phyloP scores from a whole-genome alignment of 1,284 basidiomycete species.

The Ustilago xerochloae region DNA sequence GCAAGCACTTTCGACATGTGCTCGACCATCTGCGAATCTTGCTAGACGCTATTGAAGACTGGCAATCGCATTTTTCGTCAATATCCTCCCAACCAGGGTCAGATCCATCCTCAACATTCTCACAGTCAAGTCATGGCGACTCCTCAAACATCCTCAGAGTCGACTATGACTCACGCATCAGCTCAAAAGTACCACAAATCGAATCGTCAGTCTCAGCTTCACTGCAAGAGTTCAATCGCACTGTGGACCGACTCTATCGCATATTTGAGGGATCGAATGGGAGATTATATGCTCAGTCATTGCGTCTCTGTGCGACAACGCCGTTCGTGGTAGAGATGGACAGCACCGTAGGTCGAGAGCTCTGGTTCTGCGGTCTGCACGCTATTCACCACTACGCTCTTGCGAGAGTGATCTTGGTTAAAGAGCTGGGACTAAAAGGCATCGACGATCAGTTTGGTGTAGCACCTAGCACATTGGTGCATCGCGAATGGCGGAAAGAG shows the following conservation, averaged over 20 bases:
- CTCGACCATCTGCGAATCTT: constrained; percentile 58
- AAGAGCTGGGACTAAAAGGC: constrained; percentile 49
- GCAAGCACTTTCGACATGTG: constrained; percentile 60
- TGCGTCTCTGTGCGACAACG: constrained; percentile 57
- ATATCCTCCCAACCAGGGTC: not conserved
- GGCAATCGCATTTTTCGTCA: constrained; percentile 3
- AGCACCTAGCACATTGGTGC: constrained; percentile 60
- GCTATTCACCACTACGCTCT: constrained; percentile 65
- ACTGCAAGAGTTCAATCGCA: constrained; percentile 46
- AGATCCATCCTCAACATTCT: not conserved
- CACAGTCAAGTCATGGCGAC: not conserved
- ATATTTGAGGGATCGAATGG: constrained; percentile 40
- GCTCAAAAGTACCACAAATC: constrained; percentile 29
- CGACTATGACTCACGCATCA: constrained; percentile 57
- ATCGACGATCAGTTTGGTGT: constrained; percentile 61
- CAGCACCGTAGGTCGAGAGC: constrained; percentile 46
- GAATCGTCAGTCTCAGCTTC: constrained; percentile 44
- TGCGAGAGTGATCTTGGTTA: constrained; percentile 56
- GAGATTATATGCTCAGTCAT: constrained; percentile 24
- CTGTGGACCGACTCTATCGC: constrained; percentile 25
- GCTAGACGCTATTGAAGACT: constrained; percentile 43
- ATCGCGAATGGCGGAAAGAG: constrained; percentile 45
- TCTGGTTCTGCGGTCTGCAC: constrained; percentile 64
- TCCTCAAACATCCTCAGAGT: constrained; percentile 18
- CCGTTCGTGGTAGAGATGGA: constrained; percentile 53